Conservation (phyloP, 768 basidiomycete species). For the Leccinum olivaceopallidum region DNA sequence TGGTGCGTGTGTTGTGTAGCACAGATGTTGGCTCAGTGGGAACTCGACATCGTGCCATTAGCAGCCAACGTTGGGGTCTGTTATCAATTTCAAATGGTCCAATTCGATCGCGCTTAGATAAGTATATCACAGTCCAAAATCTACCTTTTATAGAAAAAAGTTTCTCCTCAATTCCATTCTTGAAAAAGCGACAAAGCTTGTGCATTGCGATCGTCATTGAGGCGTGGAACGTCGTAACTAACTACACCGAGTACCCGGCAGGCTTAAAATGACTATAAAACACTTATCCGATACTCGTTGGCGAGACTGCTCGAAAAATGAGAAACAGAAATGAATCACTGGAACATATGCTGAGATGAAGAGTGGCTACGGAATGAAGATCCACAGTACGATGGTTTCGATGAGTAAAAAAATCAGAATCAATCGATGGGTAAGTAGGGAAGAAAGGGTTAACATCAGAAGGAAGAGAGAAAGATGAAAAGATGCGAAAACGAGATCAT, state of each 20-base stretch:
- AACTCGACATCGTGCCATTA: conserved; percentile 10
- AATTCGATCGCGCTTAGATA: conserved; percentile 2
- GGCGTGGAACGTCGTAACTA: conserved; percentile 26
- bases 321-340: conserved; percentile 6
- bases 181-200: neutral
- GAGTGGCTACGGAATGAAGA: conserved; percentile 13
- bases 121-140: neutral
- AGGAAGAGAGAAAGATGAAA: conserved; percentile 4
- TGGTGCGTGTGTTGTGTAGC: neutral
- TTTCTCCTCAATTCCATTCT: conserved; percentile 17
- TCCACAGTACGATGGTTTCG: conserved; percentile 16
- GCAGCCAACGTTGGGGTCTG: neutral
- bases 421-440: conserved; percentile 4
- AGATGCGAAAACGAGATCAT: conserved; percentile 11
- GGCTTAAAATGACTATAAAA: conserved; percentile 19
- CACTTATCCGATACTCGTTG: conserved; percentile 19
- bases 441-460: conserved; percentile 3
- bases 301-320: conserved; percentile 3
- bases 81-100: conserved; percentile 31
- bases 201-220: conserved; percentile 21
- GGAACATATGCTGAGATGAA: conserved; percentile 16
- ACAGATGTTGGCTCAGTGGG: neutral
- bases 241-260: conserved; percentile 16
- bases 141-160: conserved; percentile 9
- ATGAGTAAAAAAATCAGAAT: conserved; percentile 15